Evolutionary conservation across 2,329 filamentous ascomycete species (phyloP), one percentile per base, ranked within the genome.

Genomic region (Xylariales sp.): DNA sequence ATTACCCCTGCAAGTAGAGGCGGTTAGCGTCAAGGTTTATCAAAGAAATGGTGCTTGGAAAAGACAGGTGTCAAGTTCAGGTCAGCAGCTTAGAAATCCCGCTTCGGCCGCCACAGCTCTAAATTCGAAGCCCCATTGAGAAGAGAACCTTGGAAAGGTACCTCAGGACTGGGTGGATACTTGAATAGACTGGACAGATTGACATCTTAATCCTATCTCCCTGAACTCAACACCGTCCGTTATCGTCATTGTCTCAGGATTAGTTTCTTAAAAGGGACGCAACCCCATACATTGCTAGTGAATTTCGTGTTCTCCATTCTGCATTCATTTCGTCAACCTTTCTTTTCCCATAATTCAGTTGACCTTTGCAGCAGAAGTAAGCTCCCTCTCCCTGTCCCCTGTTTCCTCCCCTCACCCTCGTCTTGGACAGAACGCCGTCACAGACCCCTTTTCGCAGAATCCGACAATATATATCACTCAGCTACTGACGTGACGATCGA

Each of bases 41-140:
- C 38, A 24, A 40, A 40, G 31, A 40, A 24, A 29, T 16, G 20
- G 28, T 33, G 38, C 29, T 29, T 40, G 38, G 38, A 40, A 33
- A 40, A 40, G 38, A 40, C 38, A 40, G 38, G 38, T 40, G 38
- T 40, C 38, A 40, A 32, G 38, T 32, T 40, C 38, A 31, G 9
- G 6, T 31, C 35, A 25, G 21, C 35, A 19, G 36, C 25, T 39
- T 39, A 39, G 36, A 39, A 39, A 39, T 39, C n/a, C 36, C 6
- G 22, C 20, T 31, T 11, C 24, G 25, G 25, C 36, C 15, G 24
- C 24, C 36, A 20, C 36, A 29, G 36, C 15, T 31, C 5, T 38
- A 16, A 16, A 21, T 10, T 31, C 14, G 32, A 19, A 20, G 25
- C 21, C 14, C 14, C 33, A 36, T 36, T 36, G 11, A 22, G 12